Percentiles rank a stretch among this genome's conserved stretches.
These are phyloP conservation scores for Pseudogymnoascus sp. DNA, from an alignment of 2,329 filamentous ascomycete genomes.

Conservation along the genomic window DNA sequence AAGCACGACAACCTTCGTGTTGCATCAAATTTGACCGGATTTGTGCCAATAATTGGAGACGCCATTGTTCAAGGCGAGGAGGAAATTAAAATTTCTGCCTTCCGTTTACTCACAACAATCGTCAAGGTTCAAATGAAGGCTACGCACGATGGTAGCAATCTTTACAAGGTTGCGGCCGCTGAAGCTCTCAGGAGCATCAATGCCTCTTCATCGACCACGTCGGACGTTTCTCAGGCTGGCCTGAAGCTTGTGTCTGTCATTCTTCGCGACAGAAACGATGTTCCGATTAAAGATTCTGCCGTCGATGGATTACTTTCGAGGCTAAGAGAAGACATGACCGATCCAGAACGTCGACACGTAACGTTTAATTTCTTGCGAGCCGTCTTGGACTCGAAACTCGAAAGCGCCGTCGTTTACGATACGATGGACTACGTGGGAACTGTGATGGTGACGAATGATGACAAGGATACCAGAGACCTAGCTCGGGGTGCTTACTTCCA, in stretches of 20 bases:
- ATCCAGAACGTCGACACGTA: conserved; percentile 84
- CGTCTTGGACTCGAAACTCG: conserved; percentile 74
- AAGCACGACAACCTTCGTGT: conserved; percentile 79
- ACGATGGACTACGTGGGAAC: conserved; percentile 79
- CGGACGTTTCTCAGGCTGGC: conserved; percentile 78
- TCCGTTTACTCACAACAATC: conserved; percentile 77
- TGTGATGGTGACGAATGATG: conserved; percentile 95
- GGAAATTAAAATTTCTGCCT: conserved; percentile 82
- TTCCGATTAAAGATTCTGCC: conserved; percentile 70
- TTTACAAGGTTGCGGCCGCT: conserved; percentile 70
- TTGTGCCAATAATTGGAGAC: conserved; percentile 84
- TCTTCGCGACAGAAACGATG: conserved; percentile 69
- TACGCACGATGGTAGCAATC: conserved; percentile 54
- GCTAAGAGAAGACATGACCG: conserved; percentile 80
- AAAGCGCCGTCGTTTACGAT: conserved; percentile 85
- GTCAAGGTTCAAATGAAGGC: conserved; percentile 72
- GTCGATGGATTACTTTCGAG: conserved; percentile 76
- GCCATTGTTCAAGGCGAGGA: conserved; percentile 77
- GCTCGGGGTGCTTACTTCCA: conserved; percentile 87
- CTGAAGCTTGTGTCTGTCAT: conserved; percentile 82
- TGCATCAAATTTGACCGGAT: conserved; percentile 70
- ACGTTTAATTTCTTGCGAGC: conserved; percentile 92
- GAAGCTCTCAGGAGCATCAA: conserved; percentile 80
- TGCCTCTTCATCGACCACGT: conserved; percentile 67
- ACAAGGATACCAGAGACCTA: conserved; percentile 76